Conservation (phyloP, 2,329 filamentous ascomycete species). For the Claviceps sp. region DNA sequence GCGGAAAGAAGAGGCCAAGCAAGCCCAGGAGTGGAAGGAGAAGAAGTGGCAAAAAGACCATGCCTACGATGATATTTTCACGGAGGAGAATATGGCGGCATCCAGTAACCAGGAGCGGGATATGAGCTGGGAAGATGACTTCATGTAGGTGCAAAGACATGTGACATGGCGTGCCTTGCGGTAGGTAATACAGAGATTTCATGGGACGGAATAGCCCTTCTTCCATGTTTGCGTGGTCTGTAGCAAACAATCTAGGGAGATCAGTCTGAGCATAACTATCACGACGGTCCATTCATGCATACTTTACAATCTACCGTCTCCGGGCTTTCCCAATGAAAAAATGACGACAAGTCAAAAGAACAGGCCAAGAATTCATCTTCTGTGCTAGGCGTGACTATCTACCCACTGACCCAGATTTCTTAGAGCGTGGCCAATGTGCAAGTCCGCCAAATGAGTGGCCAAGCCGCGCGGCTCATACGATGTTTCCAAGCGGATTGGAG, state of each 20-base stretch:
- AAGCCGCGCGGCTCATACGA: conserved; percentile 16
- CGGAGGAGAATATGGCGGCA: conserved; percentile 62
- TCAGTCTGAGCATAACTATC: too few species aligned
- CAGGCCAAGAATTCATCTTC: not conserved
- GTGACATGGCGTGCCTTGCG: too few species aligned
- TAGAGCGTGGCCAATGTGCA: conserved; percentile 18
- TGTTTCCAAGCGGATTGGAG: conserved; percentile 15
- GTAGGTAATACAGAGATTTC: too few species aligned
- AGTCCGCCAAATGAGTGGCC: conserved; percentile 18
- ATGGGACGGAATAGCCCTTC: too few species aligned
- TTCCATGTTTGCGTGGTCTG: too few species aligned
- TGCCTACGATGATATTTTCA: conserved; percentile 87
- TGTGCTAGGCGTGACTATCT: not conserved
- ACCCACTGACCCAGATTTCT: conserved; percentile 17
- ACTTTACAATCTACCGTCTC: too few species aligned
- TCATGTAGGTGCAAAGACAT: conserved; percentile 49
- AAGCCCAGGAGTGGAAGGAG: conserved; percentile 71
- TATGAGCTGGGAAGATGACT: conserved; percentile 75
- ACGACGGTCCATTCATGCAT: too few species aligned
- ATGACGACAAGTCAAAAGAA: too few species aligned
- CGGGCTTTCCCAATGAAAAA: too few species aligned
- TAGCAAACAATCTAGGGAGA: too few species aligned
- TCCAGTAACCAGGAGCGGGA: conserved; percentile 78
- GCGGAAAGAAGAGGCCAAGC: conserved; percentile 63
- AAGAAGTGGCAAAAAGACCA: conserved; percentile 95